Evolutionary conservation across 108 stramenopile species (phyloP).

Genomic region (Mediolabrus comicus): DNA sequence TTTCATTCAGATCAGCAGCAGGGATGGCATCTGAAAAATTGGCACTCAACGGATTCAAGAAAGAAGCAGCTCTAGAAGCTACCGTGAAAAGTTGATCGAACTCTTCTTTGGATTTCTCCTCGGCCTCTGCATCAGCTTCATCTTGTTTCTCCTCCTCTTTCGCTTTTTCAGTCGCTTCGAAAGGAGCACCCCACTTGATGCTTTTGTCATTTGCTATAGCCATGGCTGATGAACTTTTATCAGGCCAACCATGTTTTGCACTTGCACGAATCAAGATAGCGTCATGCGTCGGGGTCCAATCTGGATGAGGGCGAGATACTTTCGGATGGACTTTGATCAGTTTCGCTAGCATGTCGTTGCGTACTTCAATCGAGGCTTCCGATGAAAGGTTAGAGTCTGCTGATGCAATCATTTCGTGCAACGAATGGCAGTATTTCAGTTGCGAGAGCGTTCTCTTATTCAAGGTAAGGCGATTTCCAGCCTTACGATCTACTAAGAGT

Average conservation of each 20-base stretch:
- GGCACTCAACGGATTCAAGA: conserved; percentile 48
- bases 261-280: conserved; percentile 66
- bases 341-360: conserved; percentile 28
- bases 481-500: conserved; percentile 59
- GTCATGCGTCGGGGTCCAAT: conserved; percentile 75
- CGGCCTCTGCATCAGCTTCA: conserved; percentile 1
- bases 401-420: conserved; percentile 23
- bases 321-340: conserved; percentile 25
- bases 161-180: conserved; percentile 29
- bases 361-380: conserved; percentile 17
- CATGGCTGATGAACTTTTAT: conserved; percentile 44
- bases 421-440: conserved; percentile 24
- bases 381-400: conserved; percentile 15
- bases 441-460: conserved; percentile 37
- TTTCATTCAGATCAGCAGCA: conserved; percentile 23
- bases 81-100: conserved; percentile 36
- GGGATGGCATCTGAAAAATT: conserved; percentile 28
- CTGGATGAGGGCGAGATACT: conserved; percentile 66
- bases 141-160: conserved; percentile 5
- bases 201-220: conserved; percentile 56
- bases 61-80: conserved; percentile 54
- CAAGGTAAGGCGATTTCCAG: conserved; percentile 38
- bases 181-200: conserved; percentile 75
- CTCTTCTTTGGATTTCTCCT: conserved; percentile 15
- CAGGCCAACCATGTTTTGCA: conserved; percentile 83